Percentiles rank a stretch among this genome's conserved stretches.
These are phyloP conservation scores for Diutina mesorugosa DNA, from an alignment of 1,139 yeast species.

Conservation along the genomic window DNA sequence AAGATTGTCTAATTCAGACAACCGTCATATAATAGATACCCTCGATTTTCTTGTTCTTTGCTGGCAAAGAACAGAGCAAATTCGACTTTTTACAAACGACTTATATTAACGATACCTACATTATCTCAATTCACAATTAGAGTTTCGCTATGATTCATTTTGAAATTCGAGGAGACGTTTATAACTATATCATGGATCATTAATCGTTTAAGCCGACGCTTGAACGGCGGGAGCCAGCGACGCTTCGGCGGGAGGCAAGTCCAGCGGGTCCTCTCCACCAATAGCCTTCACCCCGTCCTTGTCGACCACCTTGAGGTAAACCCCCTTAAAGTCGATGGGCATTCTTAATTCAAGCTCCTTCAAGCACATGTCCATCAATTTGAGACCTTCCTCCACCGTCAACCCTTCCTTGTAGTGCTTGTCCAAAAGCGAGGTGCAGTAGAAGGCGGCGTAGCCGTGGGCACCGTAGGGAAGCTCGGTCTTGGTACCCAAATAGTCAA, in stretches of 20 bases:
- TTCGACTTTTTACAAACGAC: no score
- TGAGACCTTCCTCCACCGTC: conserved; percentile 67
- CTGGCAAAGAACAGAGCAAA: no score
- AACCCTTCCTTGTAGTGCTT: conserved; percentile 78
- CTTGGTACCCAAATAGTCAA: conserved; percentile 88
- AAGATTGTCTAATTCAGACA: no score
- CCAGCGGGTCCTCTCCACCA: neutral
- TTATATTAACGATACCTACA: no score
- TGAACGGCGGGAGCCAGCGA: conserved; percentile 3
- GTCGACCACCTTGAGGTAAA: conserved; percentile 64
- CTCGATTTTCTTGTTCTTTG: no score
- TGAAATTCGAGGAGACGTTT: neutral
- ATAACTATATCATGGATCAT: neutral
- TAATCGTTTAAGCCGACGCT: neutral
- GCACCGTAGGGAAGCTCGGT: conserved; percentile 92
- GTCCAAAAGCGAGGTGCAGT: conserved; percentile 80
- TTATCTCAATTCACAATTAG: no score
- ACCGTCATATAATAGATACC: no score
- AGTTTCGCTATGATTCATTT: no score
- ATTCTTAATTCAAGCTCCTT: conserved; percentile 73
- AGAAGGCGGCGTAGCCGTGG: conserved; percentile 94
- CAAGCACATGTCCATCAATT: conserved; percentile 60
- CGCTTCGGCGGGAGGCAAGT: conserved; percentile 1
- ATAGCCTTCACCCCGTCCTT: conserved; percentile 40
- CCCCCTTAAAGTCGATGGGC: conserved; percentile 96